Evolutionary conservation across 352 stramenopile genomes (phyloP).

Genomic region (Halophytophthora polymorphica): DNA sequence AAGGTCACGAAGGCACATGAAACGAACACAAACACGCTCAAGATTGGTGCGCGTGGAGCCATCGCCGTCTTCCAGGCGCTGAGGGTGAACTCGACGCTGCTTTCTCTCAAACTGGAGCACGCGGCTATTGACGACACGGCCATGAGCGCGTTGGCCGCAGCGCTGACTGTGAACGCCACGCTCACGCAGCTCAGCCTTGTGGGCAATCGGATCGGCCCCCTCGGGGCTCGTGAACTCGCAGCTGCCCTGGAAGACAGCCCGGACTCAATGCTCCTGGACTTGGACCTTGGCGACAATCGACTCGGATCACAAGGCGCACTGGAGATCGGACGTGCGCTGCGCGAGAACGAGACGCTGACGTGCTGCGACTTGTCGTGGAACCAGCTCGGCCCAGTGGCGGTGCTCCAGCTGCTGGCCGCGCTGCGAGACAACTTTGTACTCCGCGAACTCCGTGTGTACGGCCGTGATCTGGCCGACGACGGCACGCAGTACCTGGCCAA

Average conservation of each 20-base stretch:
- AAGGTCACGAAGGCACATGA: slow-evolving; percentile 5
- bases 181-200: slow-evolving; percentile 54
- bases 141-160: slow-evolving; percentile 55
- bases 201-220: slow-evolving; percentile 48
- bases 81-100: slow-evolving; percentile 42
- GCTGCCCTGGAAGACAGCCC: slow-evolving; percentile 57
- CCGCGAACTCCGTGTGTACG: slow-evolving; percentile 43
- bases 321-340: slow-evolving; percentile 38
- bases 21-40: slow-evolving; percentile 18
- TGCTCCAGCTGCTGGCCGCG: slow-evolving; percentile 38
- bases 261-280: slow-evolving; percentile 53
- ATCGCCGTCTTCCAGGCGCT: slow-evolving; percentile 55
- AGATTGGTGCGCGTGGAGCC: slow-evolving; percentile 21
- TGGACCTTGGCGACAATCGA: slow-evolving; percentile 57
- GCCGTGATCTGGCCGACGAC: slow-evolving; percentile 50
- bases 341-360: slow-evolving; percentile 73
- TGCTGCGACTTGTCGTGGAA: slow-evolving; percentile 70
- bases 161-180: slow-evolving; percentile 52
- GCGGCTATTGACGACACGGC: slow-evolving; percentile 44
- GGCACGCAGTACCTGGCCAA: slow-evolving; percentile 41
- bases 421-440: slow-evolving; percentile 63
- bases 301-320: slow-evolving; percentile 44
- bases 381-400: slow-evolving; percentile 36
- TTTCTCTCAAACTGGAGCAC: slow-evolving; percentile 49
- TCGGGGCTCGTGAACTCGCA: slow-evolving; percentile 44